Evolutionary conservation across 129 eudicot genomes (phyloP), one percentile per base, ranked within the genome.

Genomic region (Sambucus nigra): DNA sequence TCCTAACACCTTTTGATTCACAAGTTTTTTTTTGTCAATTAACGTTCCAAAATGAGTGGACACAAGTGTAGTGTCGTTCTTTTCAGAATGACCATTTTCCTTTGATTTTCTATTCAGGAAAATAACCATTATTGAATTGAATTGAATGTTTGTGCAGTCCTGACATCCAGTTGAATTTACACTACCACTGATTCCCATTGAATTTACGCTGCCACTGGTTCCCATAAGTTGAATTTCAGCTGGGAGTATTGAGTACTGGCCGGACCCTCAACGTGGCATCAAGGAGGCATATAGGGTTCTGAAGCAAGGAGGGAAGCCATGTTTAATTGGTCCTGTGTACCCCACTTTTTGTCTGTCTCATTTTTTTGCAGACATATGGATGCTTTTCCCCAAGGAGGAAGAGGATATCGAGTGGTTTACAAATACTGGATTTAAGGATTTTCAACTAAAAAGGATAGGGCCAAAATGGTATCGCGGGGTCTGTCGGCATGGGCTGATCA

Each of bases 171-270:
- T n/a, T n/a, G n/a, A n/a, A n/a, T n/a, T n/a, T n/a, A n/a, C n/a
- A n/a, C n/a, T n/a, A n/a, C n/a, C n/a, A n/a, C n/a, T n/a, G n/a
- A n/a, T n/a, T n/a, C n/a, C n/a, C n/a, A n/a, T n/a, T n/a, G n/a
- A n/a, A n/a, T n/a, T n/a, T n/a, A n/a, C n/a, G n/a, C n/a, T n/a
- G n/a, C n/a, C n/a, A n/a, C n/a, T n/a, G n/a, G n/a, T n/a, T n/a
- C n/a, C n/a, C n/a, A n/a, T n/a, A n/a, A n/a, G n/a, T n/a, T n/a
- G n/a, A n/a, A n/a, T n/a, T n/a, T n/a, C n/a, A n/a, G n/a, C n/a
- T n/a, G n/a, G n/a, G n/a, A 92, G 99, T 63, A 92, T 92, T 27
- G 99, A 92, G 82, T 86, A 92, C 76, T 92, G 99, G 99, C 99
- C 96, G 8, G 99, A 92, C 68, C 99, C 99, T 22, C 96, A 92